These are phyloP conservation scores for Wilhelminamyces savonicus DNA, from an alignment of 805 yeast genomes.

Conservation along the genomic window DNA sequence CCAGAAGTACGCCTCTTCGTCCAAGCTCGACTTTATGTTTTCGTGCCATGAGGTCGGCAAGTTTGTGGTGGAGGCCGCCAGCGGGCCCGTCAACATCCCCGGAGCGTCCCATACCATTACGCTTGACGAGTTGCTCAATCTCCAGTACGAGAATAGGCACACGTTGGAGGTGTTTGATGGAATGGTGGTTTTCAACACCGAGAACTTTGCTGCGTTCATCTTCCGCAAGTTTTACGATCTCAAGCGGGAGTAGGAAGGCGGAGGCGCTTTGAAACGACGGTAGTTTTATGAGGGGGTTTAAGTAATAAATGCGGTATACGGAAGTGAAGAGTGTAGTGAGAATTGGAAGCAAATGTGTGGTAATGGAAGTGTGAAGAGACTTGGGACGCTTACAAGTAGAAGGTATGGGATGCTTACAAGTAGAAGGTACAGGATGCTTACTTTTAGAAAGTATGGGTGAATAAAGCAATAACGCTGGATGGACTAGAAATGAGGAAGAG, in stretches of 20 bases:
- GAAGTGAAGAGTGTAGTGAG: too few relatives aligned
- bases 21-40: constrained; percentile 68
- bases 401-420: too few relatives aligned
- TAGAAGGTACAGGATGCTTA: too few relatives aligned
- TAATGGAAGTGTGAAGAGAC: too few relatives aligned
- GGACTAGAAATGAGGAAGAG: too few relatives aligned
- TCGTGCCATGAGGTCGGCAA: constrained; percentile 69
- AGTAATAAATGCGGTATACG: too few relatives aligned
- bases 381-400: too few relatives aligned
- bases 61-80: constrained; percentile 70
- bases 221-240: constrained; percentile 70
- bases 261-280: neutral
- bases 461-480: too few relatives aligned
- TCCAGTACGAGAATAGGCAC: constrained; percentile 64
- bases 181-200: constrained; percentile 63
- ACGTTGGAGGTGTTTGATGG: constrained; percentile 57
- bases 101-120: constrained; percentile 53
- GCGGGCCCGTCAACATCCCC: constrained; percentile 61
- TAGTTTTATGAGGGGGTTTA: too few relatives aligned
- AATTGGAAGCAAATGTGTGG: too few relatives aligned
- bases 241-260: constrained; percentile 22
- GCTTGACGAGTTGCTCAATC: constrained; percentile 63
- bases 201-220: constrained; percentile 60
- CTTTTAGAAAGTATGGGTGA: too few relatives aligned
- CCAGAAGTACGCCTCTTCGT: constrained; percentile 38